phyloP scores from a whole-genome alignment of 148 eudicot genomes.

The Mesembryanthemum crystallinum region DNA sequence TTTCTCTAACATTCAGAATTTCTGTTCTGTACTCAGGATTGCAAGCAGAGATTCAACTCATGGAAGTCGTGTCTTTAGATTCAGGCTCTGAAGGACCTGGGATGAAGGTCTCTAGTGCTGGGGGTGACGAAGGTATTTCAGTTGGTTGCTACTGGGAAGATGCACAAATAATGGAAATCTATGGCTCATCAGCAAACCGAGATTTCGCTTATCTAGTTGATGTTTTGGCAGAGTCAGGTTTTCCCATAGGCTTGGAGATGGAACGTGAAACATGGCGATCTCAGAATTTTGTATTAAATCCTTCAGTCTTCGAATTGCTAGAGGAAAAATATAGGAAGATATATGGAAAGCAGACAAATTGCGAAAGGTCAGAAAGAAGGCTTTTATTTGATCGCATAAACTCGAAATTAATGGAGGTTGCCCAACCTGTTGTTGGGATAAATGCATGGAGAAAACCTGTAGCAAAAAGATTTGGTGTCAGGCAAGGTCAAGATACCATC shows the following conservation, averaged over 20 bases:
- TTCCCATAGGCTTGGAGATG: conserved; percentile 27
- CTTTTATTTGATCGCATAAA: conserved; percentile 76
- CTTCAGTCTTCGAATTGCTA: conserved; percentile 50
- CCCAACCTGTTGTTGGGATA: conserved; percentile 34
- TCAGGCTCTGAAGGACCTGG: conserved; percentile 50
- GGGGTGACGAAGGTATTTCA: conserved; percentile 37
- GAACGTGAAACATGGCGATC: conserved; percentile 36
- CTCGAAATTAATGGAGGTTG: conserved; percentile 49
- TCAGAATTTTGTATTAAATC: conserved; percentile 38
- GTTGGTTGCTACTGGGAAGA: conserved; percentile 30
- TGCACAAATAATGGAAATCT: conserved; percentile 27
- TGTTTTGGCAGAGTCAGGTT: conserved; percentile 55
- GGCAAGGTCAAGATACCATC: conserved; percentile 34
- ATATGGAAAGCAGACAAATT: conserved; percentile 51
- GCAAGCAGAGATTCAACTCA: conserved; percentile 40
- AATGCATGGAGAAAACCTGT: conserved; percentile 28
- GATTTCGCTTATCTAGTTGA: conserved; percentile 72
- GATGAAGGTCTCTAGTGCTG: conserved; percentile 60
- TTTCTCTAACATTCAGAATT: background rate
- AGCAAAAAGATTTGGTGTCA: conserved; percentile 29
- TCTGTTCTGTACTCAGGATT: conserved; percentile 35
- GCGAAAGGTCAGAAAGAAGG: conserved; percentile 62
- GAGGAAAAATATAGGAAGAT: conserved; percentile 73
- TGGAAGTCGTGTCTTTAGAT: conserved; percentile 43
- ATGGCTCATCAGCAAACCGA: conserved; percentile 40